A percentile compares a stretch with the other conserved stretches of the same genome.
Conservation (phyloP, 257 asterid species). For the Penstemon davidsonii region DNA sequence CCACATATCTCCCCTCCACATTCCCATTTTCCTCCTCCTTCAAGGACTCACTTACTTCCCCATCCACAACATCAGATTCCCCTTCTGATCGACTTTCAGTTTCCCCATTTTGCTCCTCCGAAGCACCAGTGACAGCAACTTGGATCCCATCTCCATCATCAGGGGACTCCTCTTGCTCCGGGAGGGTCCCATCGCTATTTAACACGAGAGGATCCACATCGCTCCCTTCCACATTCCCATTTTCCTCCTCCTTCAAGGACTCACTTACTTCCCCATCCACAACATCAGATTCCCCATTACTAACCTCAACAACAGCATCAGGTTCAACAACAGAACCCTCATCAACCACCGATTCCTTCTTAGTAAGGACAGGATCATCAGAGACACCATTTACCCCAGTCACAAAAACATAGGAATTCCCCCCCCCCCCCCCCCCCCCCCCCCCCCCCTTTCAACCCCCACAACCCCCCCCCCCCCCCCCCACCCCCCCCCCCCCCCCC, state of each 20-base stretch:
- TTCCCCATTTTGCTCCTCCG: constrained; percentile 22
- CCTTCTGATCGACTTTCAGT: constrained; percentile 22
- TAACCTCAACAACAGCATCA: constrained; percentile 7
- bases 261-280: constrained; percentile 12
- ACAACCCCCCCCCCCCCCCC: no score
- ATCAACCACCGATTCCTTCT: constrained; percentile 15
- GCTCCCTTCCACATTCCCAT: constrained; percentile 19
- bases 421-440: no score
- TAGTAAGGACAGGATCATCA: constrained; percentile 25
- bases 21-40: constrained; percentile 24
- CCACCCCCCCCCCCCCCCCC: no score
- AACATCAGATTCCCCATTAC: constrained; percentile 16
- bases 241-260: constrained; percentile 19
- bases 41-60: constrained; percentile 7
- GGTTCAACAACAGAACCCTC: constrained; percentile 12
- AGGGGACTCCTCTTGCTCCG: constrained; percentile 16
- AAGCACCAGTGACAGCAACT: constrained; percentile 18
- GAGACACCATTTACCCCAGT: constrained; percentile 30
- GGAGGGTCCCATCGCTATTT: background rate
- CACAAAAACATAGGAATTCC: constrained; percentile 47
- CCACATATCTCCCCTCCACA: constrained; percentile 17
- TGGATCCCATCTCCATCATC: constrained; percentile 26
- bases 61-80: constrained; percentile 10
- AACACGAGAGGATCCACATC: constrained; percentile 16
- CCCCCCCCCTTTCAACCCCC: no score